Conservation (phyloP, 306 rosid genomes). For the Cucurbita argyrosperma region DNA sequence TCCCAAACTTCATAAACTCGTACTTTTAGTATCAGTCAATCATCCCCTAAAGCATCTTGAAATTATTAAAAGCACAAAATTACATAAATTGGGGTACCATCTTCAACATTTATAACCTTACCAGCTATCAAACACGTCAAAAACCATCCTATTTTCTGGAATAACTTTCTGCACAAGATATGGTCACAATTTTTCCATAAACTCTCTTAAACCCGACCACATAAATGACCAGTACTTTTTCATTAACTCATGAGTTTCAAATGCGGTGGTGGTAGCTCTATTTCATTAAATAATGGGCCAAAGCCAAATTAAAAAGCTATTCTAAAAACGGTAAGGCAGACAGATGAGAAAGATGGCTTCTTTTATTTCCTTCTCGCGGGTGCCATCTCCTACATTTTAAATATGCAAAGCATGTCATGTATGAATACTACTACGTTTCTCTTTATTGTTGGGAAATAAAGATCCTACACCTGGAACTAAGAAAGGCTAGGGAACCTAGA, state of each 20-base stretch:
- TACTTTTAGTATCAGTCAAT: too few species aligned
- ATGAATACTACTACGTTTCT: neutral
- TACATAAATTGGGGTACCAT: neutral
- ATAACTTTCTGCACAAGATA: neutral
- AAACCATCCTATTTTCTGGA: neutral
- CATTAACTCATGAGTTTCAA: neutral
- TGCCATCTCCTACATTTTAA: neutral
- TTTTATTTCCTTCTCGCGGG: neutral
- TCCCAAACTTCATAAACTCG: too few species aligned
- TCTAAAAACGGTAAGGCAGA: neutral
- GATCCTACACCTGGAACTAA: neutral
- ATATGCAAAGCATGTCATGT: neutral
- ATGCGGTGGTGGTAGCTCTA: conserved; percentile 22
- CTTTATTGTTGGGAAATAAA: neutral
- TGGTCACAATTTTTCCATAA: neutral
- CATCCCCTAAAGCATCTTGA: too few species aligned
- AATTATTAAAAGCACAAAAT: neutral
- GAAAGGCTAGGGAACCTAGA: neutral
- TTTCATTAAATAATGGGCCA: conserved; percentile 16
- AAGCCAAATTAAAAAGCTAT: neutral
- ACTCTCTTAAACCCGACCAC: neutral
- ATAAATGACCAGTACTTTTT: neutral
- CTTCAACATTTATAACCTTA: neutral
- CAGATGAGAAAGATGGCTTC: neutral
- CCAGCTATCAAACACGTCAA: neutral